These are phyloP conservation scores for Entelexis sorbosivorans DNA, from an alignment of 1,139 yeast genomes.

Conservation along the genomic window DNA sequence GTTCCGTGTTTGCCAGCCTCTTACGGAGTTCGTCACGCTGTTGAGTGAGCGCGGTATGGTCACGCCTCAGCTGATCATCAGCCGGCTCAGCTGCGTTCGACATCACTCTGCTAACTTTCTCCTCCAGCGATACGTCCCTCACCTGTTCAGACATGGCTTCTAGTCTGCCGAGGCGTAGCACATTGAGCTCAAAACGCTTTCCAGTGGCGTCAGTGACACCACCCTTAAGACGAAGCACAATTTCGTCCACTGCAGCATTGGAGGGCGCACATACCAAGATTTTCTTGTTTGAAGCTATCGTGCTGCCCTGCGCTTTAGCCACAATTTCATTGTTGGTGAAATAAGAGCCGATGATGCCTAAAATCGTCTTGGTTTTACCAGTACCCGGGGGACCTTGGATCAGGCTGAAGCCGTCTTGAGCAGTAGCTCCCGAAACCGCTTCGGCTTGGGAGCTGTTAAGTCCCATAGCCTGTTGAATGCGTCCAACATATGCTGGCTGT, in stretches of 20 bases:
- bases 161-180: conserved; percentile 84
- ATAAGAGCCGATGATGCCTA: conserved; percentile 79
- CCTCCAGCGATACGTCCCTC: conserved; percentile 74
- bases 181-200: conserved; percentile 46
- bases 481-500: background rate
- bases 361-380: conserved; percentile 92
- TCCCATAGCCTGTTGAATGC: conserved; percentile 28
- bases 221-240: conserved; percentile 69
- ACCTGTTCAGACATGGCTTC: conserved; percentile 83
- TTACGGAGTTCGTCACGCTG: conserved; percentile 22
- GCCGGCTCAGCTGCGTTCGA: conserved; percentile 14
- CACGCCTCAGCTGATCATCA: conserved; percentile 30
- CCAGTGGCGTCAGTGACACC: conserved; percentile 53
- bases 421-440: conserved; percentile 68
- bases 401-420: conserved; percentile 61
- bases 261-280: conserved; percentile 94
- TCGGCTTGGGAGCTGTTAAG: conserved; percentile 83
- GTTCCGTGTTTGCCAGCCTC: conserved; percentile 25
- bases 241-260: conserved; percentile 97
- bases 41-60: conserved; percentile 30
- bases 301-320: conserved; percentile 15
- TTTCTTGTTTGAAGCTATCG: conserved; percentile 32
- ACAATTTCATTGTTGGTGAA: conserved; percentile 32
- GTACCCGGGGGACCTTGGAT: conserved; percentile 70
- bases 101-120: conserved; percentile 61